These are phyloP conservation scores for Fusarium sp. DNA, from an alignment of 2,329 filamentous ascomycete genomes.

Conservation along the genomic window DNA sequence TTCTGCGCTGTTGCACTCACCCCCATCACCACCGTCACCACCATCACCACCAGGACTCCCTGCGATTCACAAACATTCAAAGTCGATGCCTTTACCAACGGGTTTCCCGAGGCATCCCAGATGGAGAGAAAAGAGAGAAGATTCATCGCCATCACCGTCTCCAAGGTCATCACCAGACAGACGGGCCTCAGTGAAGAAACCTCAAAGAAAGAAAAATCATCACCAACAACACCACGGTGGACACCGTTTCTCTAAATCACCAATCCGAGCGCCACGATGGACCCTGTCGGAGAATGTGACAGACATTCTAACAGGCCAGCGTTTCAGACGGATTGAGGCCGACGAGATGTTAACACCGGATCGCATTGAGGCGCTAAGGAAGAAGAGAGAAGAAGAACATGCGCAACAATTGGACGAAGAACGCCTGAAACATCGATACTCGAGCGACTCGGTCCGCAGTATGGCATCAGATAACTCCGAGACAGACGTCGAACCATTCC, in stretches of 20 bases:
- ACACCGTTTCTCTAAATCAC: slow-evolving; percentile 19
- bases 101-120: slow-evolving; percentile 29
- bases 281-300: slow-evolving; percentile 66
- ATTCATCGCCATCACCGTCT: slow-evolving; percentile 16
- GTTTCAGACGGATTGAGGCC: slow-evolving; percentile 66
- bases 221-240: slow-evolving; percentile 9
- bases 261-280: slow-evolving; percentile 55
- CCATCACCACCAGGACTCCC: slow-evolving; percentile 29
- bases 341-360: slow-evolving; percentile 69
- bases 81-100: slow-evolving; percentile 38
- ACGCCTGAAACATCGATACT: slow-evolving; percentile 24
- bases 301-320: slow-evolving; percentile 65
- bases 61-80: slow-evolving; percentile 29
- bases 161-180: slow-evolving; percentile 34
- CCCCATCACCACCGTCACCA: slow-evolving; percentile 29
- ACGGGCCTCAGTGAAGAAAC: slow-evolving; percentile 52
- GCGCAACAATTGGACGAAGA: slow-evolving; percentile 36
- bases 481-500: slow-evolving; percentile 61
- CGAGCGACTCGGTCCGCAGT: slow-evolving; percentile 40
- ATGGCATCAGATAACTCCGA: slow-evolving; percentile 38
- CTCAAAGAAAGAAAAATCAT: slow-evolving; percentile 52
- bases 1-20: slow-evolving; percentile 18
- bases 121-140: slow-evolving; percentile 19
- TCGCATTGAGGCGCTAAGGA: slow-evolving; percentile 59
- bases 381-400: slow-evolving; percentile 45